Evolutionary conservation across 331 rosid genomes (phyloP), one percentile per base, ranked within the genome.

Genomic region (Erythrophleum ivorense): DNA sequence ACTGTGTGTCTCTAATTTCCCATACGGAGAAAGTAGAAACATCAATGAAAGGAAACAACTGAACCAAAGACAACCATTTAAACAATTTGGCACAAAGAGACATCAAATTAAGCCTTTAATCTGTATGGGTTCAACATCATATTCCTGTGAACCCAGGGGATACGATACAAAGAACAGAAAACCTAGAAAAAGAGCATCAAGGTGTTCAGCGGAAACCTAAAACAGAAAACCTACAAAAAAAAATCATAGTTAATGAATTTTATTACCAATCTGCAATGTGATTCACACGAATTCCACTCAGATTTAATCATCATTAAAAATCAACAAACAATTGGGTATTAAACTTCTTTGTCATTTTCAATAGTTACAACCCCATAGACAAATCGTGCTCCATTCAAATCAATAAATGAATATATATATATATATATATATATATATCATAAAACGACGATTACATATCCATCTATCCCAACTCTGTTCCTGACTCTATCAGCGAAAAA

Each of bases 311-410:
- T 33, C 50, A 33, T 36, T 11, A 19, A 70, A 45, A 60, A 36
- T 52, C 71, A 70, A 60, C 55, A 19, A 24, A 24, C 5, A 19
- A 40, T 14, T 31, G 33, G 24, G 33, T 18, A 36, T 29, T 62
- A 84, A 16, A 29, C 4, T 3, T 31, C 38, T 38, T 6, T 48
- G 13, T 24, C 53, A 6, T n/a, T 16, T 58, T 31, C 55, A 55
- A 55, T 11, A 53, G 54, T n/a, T 11, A 58, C 19, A 75, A 9
- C 33, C 79, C 6, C 4, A 63, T 63, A 55, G 43, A 15, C 18
- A 18, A 81, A 82, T 85, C 71, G 14, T 6, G 18, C 78, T 21
- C 71, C 33, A 81, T 52, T 50, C 48, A 53, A 60, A 68, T 13
- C 46, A 45, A 3, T 0, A 9, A 62, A 50, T 9, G 24, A 57